Evolutionary conservation across 257 asterid genomes (phyloP), one percentile per base, ranked within the genome.

Genomic region (Gentiana macrophylla): DNA sequence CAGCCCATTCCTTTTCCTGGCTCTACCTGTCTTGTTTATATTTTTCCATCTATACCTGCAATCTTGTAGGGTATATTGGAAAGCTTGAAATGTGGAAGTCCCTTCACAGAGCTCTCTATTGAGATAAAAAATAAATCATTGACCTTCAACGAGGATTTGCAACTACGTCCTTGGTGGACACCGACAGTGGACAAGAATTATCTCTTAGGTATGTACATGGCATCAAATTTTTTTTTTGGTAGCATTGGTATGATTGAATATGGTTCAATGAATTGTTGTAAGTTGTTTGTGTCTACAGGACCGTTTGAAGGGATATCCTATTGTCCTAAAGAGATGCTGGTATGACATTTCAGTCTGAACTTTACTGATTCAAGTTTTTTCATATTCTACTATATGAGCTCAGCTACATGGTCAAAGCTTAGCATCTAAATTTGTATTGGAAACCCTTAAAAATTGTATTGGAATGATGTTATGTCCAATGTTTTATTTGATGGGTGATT

Each of bases 131-230:
- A 67, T 70, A 88, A 86, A 71, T 71, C 94, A 53, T 70, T 82
- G 79, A 77, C 94, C 65, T 88, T 83, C 75, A 92, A 88, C 64
- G 95, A 86, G 60, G 97, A 92, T 71, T 60, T 81, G 76, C 77
- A 78, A 64, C 75, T 82, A 66, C 84, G 97, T 13, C 99, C 99
- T 65, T 88, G 99, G 97, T 92, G 99, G 99, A 88, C 99, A 0
- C 99, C 99, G 55, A 85, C 94, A 41, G 66, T 54, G 60, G 89
- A 86, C 66, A 80, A 75, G 70, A 86, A 88, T 75, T 85, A 86
- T 82, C 95, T 92, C 45, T 74, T 81, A 79, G 97, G 99, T 88
- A 63, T 67, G 95, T 72, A 11, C 51, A 59, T 32, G 24, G 24
- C 24, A 24, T 24, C 24, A 24, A 10, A 3, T 41, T 41, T 41